These are phyloP conservation scores for Scorias spongiosa DNA, from an alignment of 2,329 filamentous ascomycete species.

Conservation along the genomic window DNA sequence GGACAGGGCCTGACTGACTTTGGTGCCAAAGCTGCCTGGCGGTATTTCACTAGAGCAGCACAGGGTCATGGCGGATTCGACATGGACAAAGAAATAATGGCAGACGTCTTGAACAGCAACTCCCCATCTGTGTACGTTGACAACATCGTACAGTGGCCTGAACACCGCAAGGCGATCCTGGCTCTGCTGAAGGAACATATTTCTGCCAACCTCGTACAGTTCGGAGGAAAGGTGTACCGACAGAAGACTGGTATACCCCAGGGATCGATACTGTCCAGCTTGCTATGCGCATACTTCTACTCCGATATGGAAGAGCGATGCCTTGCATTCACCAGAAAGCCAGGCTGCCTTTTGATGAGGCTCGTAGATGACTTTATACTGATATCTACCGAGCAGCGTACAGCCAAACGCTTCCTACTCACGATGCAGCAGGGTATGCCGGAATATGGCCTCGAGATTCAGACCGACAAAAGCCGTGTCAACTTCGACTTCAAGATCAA, in stretches of 20 bases:
- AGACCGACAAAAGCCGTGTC: constrained; percentile 60
- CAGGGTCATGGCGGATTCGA: constrained; percentile 12
- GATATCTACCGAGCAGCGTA: constrained; percentile 52
- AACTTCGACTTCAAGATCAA: constrained; percentile 60
- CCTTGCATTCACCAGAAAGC: constrained; percentile 47
- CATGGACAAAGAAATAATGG: constrained; percentile 16
- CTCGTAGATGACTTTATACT: constrained; percentile 89
- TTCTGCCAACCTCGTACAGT: constrained; percentile 68
- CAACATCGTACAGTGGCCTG: constrained; percentile 41
- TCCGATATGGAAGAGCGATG: constrained; percentile 62
- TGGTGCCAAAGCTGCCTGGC: constrained; percentile 22
- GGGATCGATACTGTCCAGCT: constrained; percentile 72
- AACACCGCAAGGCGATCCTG: constrained; percentile 46
- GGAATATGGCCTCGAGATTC: constrained; percentile 67
- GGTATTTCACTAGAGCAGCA: constrained; percentile 26
- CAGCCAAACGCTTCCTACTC: constrained; percentile 59
- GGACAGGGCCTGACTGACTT: constrained; percentile 18
- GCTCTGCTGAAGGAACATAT: constrained; percentile 65
- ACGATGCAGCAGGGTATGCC: constrained; percentile 67
- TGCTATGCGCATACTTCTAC: constrained; percentile 93
- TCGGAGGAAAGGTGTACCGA: constrained; percentile 76
- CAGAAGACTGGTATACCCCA: constrained; percentile 87
- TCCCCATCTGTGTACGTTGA: constrained; percentile 65
- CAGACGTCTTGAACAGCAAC: constrained; percentile 19
- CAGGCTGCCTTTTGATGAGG: constrained; percentile 57